Conservation (phyloP, 805 yeast species). For the Candida broadrunensis region DNA sequence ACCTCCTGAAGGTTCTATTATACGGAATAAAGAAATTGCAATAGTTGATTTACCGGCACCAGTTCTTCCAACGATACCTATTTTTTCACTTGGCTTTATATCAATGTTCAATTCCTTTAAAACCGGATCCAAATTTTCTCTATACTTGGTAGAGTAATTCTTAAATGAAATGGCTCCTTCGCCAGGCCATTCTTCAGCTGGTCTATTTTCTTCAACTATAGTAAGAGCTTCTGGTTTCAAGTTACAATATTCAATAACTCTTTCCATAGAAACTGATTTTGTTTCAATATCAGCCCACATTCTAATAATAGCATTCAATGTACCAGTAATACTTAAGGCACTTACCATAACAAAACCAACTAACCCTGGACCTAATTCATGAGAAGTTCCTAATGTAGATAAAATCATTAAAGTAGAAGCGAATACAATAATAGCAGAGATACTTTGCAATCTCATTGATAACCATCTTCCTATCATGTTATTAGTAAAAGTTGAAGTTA, state of each 20-base stretch:
- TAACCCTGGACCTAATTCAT: conserved; percentile 28
- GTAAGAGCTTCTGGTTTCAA: conserved; percentile 43
- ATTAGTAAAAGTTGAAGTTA: conserved; percentile 16
- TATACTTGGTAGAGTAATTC: conserved; percentile 76
- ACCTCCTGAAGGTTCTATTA: conserved; percentile 74
- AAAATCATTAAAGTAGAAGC: conserved; percentile 24
- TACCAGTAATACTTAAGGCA: conserved; percentile 27
- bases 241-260: conserved; percentile 34
- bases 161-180: conserved; percentile 67
- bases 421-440: conserved; percentile 30
- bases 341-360: conserved; percentile 38
- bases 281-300: conserved; percentile 34
- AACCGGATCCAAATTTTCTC: conserved; percentile 79
- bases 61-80: conserved; percentile 95
- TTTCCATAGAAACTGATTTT: conserved; percentile 30
- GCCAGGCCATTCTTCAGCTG: conserved; percentile 68
- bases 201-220: conserved; percentile 29
- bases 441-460: conserved; percentile 32
- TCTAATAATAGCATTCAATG: conserved; percentile 29
- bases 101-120: conserved; percentile 63
- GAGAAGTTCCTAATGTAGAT: conserved; percentile 17
- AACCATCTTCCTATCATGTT: conserved; percentile 31
- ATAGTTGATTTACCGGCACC: conserved; percentile 94
- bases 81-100: conserved; percentile 72
- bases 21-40: conserved; percentile 78